phyloP scores from a whole-genome alignment of 495 filamentous ascomycete species.

The Hypomontagnella monticulosa region DNA sequence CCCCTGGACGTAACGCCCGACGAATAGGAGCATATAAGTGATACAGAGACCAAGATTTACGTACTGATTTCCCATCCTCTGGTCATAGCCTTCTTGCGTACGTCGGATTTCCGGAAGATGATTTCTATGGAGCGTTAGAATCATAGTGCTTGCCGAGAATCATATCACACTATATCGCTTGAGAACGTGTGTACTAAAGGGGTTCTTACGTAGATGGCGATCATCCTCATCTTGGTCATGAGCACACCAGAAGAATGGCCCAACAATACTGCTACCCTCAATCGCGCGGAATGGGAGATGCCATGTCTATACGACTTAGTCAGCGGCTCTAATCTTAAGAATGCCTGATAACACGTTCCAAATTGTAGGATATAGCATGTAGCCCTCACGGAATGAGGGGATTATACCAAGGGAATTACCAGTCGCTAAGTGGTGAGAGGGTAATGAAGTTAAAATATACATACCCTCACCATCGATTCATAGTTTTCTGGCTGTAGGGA shows the following conservation, averaged over 20 bases:
- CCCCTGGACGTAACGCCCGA: background rate
- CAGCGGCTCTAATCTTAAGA: background rate
- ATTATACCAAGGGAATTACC: background rate
- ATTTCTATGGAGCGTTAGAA: conserved; percentile 53
- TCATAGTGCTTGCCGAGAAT: background rate
- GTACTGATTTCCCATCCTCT: conserved; percentile 64
- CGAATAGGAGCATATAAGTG: background rate
- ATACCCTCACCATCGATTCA: conserved; percentile 44
- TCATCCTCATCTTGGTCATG: conserved; percentile 61
- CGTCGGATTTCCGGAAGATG: conserved; percentile 65
- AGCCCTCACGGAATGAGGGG: background rate
- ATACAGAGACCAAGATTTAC: conserved; percentile 1
- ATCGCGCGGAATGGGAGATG: conserved; percentile 62
- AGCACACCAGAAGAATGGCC: conserved; percentile 66
- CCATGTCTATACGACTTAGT: conserved; percentile 53
- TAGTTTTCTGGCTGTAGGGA: conserved; percentile 55
- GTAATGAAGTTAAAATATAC: background rate
- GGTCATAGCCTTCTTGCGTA: conserved; percentile 65
- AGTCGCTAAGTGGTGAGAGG: background rate
- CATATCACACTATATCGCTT: background rate
- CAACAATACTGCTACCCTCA: conserved; percentile 60
- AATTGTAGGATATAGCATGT: background rate
- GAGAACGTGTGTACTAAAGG: background rate
- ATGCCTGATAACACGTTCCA: background rate
- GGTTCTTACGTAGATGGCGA: conserved; percentile 59